These are phyloP conservation scores for Eucalyptus regnans DNA, from an alignment of 345 rosid species.

Conservation along the genomic window DNA sequence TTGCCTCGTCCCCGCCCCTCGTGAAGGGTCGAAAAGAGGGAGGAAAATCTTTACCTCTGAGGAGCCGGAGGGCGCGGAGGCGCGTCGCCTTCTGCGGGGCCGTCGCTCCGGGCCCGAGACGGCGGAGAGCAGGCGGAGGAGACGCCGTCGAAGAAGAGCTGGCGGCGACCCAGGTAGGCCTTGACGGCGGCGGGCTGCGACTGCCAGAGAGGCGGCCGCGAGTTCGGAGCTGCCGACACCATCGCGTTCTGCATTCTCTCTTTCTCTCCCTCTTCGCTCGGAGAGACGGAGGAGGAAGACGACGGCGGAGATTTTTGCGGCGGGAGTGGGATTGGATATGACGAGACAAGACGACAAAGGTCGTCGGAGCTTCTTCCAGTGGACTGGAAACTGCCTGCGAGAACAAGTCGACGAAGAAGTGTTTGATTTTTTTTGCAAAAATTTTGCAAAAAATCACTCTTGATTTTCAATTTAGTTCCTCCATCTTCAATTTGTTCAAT, in stretches of 20 bases:
- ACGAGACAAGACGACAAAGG: neutral
- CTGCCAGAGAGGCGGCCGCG: neutral
- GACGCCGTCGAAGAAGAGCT: slow-evolving; percentile 11
- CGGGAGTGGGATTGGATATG: neutral
- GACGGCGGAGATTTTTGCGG: neutral
- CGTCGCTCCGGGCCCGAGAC: neutral
- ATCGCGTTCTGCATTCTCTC: neutral
- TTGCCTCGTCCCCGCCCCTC: neutral
- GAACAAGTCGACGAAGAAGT: neutral
- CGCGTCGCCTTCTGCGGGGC: neutral
- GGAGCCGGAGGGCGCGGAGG: neutral
- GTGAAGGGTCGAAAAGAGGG: neutral
- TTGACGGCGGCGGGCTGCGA: neutral
- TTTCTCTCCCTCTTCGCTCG: neutral
- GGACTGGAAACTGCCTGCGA: neutral
- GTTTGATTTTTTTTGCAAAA: neutral
- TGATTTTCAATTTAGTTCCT: neutral
- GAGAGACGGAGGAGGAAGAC: neutral
- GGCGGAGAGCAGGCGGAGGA: slow-evolving; percentile 3
- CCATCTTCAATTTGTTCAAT: neutral
- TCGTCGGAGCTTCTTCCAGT: neutral
- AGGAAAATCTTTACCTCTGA: neutral
- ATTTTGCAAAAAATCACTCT: fast-evolving
- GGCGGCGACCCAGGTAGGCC: slow-evolving; percentile 19
- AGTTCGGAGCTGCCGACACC: neutral